Evolutionary conservation across 2,329 filamentous ascomycete genomes (phyloP).

Genomic region (Talaromyces sp.): DNA sequence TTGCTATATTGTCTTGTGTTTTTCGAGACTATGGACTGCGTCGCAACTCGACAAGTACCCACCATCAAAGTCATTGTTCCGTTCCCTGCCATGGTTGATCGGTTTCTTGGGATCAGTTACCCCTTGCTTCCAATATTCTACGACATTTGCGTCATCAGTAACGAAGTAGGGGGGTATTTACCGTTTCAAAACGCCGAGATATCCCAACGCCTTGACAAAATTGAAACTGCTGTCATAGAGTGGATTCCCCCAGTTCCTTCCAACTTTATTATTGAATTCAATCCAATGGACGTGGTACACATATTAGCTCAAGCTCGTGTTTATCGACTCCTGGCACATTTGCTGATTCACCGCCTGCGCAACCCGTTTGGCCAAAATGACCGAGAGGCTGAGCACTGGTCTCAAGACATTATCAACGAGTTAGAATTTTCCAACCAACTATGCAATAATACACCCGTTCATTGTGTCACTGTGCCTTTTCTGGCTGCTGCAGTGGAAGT

Average conservation of each 20-base stretch:
- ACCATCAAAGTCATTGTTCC: conserved; percentile 3
- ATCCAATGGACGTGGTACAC: conserved; percentile 3
- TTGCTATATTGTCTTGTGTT: conserved; percentile 6
- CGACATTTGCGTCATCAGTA: conserved; percentile 5
- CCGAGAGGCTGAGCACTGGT: conserved; percentile 1
- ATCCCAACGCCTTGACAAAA: conserved; percentile 1
- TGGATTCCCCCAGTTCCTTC: conserved; percentile 2
- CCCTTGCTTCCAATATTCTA: conserved; percentile 5
- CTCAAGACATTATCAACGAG: conserved; percentile 5
- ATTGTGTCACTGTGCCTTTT: not conserved
- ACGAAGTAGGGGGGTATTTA: not conserved
- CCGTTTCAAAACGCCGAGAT: not conserved
- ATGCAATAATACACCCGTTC: not conserved
- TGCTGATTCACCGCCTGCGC: conserved; percentile 5
- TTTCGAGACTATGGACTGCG: conserved; percentile 6
- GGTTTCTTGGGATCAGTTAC: conserved; percentile 3
- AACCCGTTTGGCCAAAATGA: conserved; percentile 4
- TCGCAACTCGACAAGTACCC: not conserved
- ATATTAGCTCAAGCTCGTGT: conserved; percentile 6
- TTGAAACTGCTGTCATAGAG: not conserved
- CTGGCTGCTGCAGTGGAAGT: not conserved
- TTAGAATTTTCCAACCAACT: not conserved
- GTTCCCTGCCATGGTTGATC: not conserved
- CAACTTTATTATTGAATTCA: not conserved
- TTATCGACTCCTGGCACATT: conserved; percentile 1